These are phyloP conservation scores for Diplocarpon rosae DNA, from an alignment of 2,329 filamentous ascomycete genomes.

Conservation along the genomic window DNA sequence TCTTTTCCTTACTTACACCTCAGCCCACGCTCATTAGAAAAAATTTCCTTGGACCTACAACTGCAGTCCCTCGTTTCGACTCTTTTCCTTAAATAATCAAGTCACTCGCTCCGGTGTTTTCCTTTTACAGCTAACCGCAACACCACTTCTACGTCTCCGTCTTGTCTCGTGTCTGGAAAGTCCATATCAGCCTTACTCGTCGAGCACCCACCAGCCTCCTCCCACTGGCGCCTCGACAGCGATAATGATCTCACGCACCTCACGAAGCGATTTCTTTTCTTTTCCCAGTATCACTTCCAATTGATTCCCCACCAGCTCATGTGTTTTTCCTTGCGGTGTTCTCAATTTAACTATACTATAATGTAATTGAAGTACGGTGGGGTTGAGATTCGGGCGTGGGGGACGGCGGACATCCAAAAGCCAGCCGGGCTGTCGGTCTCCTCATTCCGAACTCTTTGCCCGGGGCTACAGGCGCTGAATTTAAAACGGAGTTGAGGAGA, in stretches of 20 bases:
- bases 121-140: neutral
- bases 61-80: constrained; percentile 22
- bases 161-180: neutral
- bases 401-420: neutral
- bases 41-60: constrained; percentile 19
- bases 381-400: neutral
- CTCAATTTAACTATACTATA: neutral
- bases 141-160: constrained; percentile 12
- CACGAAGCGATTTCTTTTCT: constrained; percentile 10
- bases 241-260: constrained; percentile 1
- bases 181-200: neutral
- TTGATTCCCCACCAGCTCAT: constrained; percentile 15
- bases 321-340: constrained; percentile 5
- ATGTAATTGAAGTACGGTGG: neutral
- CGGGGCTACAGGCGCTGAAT: too few species aligned
- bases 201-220: neutral
- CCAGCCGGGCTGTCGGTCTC: neutral
- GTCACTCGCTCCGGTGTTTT: constrained; percentile 12
- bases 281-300: constrained; percentile 1
- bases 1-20: constrained; percentile 20
- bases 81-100: constrained; percentile 23
- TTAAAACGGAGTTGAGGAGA: too few species aligned
- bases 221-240: neutral
- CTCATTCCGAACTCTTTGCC: too few species aligned
- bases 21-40: constrained; percentile 26